Evolutionary conservation across 2,329 filamentous ascomycete species (phyloP), one percentile per base, ranked within the genome.

Genomic region (Juglanconis juglandina): DNA sequence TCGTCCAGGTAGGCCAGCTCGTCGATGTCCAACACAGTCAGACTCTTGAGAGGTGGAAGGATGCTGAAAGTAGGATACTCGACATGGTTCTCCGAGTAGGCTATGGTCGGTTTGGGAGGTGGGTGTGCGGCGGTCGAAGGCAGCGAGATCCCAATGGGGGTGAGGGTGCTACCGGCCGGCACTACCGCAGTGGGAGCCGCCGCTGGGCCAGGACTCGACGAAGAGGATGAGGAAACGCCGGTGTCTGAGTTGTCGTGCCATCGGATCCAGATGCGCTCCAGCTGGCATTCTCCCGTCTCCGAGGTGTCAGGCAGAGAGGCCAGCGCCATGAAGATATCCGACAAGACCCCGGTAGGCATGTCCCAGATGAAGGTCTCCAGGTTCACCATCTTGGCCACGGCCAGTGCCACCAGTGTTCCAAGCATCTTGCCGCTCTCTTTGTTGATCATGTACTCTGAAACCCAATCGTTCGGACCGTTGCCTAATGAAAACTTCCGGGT

Each of bases 381-480:
- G 68, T 91, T 91, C 55, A 86, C 78, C 91, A 95, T 95, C 64
- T 89, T 87, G 48, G 87, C 86, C n/a, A 95, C 81, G 11, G 90
- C 89, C 65, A 93, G 76, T 9, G 90, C 89, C 11, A 92, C 90
- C 53, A 95, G 76, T 1, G 90, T 94, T 5, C 90, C 90, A n/a
- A 95, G 80, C 90, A 95, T 92, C 76, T 94, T 95, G 3, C 91
- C 91, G 59, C 88, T 87, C 70, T 94, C 90, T 73, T 92, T 93
- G 2, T 84, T 88, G 67, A 94, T 90, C 64, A 90, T 83, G 74
- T 95, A 94, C 69, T 94, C 90, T 58, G 87, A 84, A 5, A 93
- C 89, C 89, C 89, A 93, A 65, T 90, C 85, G 6, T 82, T 71
- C 0, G 90, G 91, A 0, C 91, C 90, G 72, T 95, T 93, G n/a